These are phyloP conservation scores for Candida anglica DNA, from an alignment of 805 yeast species.

Conservation along the genomic window DNA sequence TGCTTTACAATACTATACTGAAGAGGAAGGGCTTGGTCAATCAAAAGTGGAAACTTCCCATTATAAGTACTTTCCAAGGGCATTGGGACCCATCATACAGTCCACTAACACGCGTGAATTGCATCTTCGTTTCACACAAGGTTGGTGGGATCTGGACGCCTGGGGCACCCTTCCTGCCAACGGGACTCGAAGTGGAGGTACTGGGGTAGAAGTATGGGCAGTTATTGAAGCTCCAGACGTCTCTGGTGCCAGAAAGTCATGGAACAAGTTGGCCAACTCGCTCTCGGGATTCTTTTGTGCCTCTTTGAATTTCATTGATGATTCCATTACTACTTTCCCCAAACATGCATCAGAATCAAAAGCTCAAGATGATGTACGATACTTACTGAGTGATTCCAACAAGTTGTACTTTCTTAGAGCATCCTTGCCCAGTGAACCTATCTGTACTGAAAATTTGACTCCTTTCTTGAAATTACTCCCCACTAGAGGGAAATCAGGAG, in stretches of 20 bases:
- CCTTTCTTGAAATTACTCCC: conserved; percentile 90
- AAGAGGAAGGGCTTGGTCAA: too few species aligned
- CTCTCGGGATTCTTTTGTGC: conserved; percentile 94
- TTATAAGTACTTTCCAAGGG: conserved; percentile 72
- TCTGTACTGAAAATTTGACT: conserved; percentile 94
- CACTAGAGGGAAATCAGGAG: conserved; percentile 86
- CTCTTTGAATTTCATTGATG: conserved; percentile 83
- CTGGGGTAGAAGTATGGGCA: conserved; percentile 95
- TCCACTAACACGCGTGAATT: conserved; percentile 67
- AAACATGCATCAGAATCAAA: conserved; percentile 44
- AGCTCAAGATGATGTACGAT: conserved; percentile 18
- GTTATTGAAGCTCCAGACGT: conserved; percentile 60
- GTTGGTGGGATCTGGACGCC: conserved; percentile 86
- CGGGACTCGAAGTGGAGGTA: conserved; percentile 80
- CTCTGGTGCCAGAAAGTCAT: conserved; percentile 53
- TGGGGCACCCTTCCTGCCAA: conserved; percentile 81
- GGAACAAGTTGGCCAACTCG: conserved; percentile 71
- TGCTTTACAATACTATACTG: conserved; percentile 15
- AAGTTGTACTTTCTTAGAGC: conserved; percentile 65
- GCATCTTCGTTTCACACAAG: conserved; percentile 85
- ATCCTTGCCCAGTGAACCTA: conserved; percentile 89
- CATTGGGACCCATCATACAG: conserved; percentile 72
- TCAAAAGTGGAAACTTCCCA: conserved; percentile 24
- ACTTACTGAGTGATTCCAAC: conserved; percentile 21
- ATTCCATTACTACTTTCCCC: conserved; percentile 64